Evolutionary conservation across 306 rosid genomes (phyloP), one percentile per base, ranked within the genome.

Genomic region (Acacia confusa): DNA sequence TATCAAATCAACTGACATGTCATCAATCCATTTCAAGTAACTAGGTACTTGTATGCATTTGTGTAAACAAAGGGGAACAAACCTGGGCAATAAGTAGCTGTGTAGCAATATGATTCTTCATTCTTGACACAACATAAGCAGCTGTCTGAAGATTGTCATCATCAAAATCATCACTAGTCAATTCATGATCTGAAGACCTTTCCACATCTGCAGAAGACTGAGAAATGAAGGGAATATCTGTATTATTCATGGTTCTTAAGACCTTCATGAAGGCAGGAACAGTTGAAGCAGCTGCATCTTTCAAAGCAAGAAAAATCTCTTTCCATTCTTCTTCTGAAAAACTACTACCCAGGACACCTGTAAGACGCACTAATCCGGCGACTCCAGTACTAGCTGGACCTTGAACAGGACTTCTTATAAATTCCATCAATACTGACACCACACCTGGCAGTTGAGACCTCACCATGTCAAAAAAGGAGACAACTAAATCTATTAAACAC

Each of bases 301-400:
- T 93, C 89, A 95, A 85, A 84, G 91, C 90, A 66, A 85, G 81
- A 86, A 93, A 95, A 63, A 95, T 88, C 57, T 83, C 88, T 76
- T 87, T 86, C 99, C 99, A 95, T 75, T 93, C 99, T 32, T 89
- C 83, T 82, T 90, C 96, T 4, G 92, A 87, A 80, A 95, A 86
- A 88, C 85, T 92, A 83, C 84, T 84, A 72, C 97, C 93, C 80
- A 93, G 86, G 65, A 92, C 94, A 9, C 90, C 82, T 15, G 95
- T 85, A 90, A 95, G 87, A 50, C 93, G 96, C 80, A 91, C 87
- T 85, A 95, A 79, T 40, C 92, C 93, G 60, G 98, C 90, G 73
- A 93, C 97, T 27, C 98, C 99, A 10, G 96, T 91, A 79, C 98
- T 92, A 67, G 99, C 92, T 40, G 90, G 91, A 88, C 98, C 97